Base-by-base conservation (phyloP, 441 rosid genomes). In the Dalechampia spathulata region DNA sequence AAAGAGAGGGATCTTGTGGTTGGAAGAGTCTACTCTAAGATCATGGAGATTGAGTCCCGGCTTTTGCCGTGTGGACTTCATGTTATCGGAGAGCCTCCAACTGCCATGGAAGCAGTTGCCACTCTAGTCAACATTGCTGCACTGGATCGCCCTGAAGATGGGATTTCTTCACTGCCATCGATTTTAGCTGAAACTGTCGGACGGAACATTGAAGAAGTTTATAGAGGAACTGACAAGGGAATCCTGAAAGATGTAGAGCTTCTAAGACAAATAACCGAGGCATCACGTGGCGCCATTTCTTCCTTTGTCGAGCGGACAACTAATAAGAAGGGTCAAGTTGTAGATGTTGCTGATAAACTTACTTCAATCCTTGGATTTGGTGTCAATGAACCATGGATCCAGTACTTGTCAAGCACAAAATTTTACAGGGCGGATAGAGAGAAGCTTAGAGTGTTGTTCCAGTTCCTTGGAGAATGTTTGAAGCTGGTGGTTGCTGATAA, bases 71-170 rank as follows among this genome's bases (percentile, higher is more conserved):
- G 99, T 39, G 99, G 99, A 45, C 99, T 93, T 62, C 99, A 93
- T 27, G 76, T 93, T 62, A 87, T 93, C 20, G 97, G 99, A 49
- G 99, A 93, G 80, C 99, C 99, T 42, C 99, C 99, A 34, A 81
- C 99, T 1, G 96, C 99, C 16, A 61, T 90, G 83, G 99, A 93
- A 77, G 99, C 97, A 17, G 80, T 93, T 63, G 99, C 99, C n/a
- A 93, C 99, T n/a, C 60, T 93, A 40, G 99, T 93, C 7, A 93
- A 93, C 66, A 93, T 93, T 58, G 99, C 99, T 23, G 97, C 97
- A 1, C 54, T 93, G 30, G 83, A 93, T 64, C 96, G 99, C 12
- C 91, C 87, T 1, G 97, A 93, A 48, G 99, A 90, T 0, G 83
- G 63, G 22, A 89, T 93, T 46, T 60, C 78, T 19, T 76, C 95